Conservation (phyloP, 2,329 filamentous ascomycete species). For the Fusarium brevicatenulatum region DNA sequence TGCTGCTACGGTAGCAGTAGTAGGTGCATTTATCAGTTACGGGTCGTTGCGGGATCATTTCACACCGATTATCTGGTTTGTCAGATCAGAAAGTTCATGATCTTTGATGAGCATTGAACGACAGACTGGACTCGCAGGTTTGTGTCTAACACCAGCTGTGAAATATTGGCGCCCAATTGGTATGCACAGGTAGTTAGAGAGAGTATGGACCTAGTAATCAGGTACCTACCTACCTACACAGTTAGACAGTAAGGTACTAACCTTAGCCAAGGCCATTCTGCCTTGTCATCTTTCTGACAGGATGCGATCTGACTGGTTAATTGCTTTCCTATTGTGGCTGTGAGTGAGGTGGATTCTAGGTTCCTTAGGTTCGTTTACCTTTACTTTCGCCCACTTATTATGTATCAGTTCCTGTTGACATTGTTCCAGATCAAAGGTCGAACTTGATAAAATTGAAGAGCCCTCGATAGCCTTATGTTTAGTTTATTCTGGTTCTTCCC, state of each 20-base stretch:
- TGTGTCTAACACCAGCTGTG: neutral
- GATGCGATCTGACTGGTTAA: slow-evolving; percentile 3
- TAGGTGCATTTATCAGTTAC: slow-evolving; percentile 8
- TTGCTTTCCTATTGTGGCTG: slow-evolving; percentile 12
- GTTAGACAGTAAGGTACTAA: neutral
- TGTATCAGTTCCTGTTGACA: neutral
- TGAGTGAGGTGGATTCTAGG: neutral
- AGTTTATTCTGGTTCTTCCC: neutral
- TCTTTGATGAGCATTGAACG: neutral
- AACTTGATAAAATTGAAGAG: neutral
- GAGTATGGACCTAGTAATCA: neutral
- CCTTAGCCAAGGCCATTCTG: neutral
- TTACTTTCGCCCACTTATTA: neutral
- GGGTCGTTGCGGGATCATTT: slow-evolving; percentile 3
- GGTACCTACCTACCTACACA: no score
- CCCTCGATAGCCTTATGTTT: neutral
- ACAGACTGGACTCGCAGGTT: neutral
- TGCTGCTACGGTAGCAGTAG: neutral
- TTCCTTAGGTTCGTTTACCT: neutral
- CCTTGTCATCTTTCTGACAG: slow-evolving; percentile 4
- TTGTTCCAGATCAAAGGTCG: neutral
- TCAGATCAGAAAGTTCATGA: slow-evolving; percentile 12
- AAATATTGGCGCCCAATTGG: neutral
- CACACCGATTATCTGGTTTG: slow-evolving; percentile 14
- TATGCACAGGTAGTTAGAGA: neutral